Conservation (phyloP, 2,329 filamentous ascomycete species). For the Phialemonium atrogriseum region DNA sequence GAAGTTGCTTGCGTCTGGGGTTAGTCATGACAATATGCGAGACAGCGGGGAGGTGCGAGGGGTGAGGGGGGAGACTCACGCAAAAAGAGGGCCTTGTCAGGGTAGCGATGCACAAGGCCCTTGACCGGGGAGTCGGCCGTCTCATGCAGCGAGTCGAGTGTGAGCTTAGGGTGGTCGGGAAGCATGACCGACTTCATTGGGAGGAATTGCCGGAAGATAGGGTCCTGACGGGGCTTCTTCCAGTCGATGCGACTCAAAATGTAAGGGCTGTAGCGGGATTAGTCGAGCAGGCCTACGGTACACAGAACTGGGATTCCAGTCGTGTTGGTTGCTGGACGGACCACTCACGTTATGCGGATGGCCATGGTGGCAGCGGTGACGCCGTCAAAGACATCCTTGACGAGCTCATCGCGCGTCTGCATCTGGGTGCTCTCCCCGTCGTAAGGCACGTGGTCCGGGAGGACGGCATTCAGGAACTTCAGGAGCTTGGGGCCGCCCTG, state of each 20-base stretch:
- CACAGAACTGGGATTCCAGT: too few relatives aligned
- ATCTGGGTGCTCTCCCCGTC: slow-evolving; percentile 20
- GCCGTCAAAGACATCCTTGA: slow-evolving; percentile 43
- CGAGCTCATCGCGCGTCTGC: slow-evolving; percentile 42
- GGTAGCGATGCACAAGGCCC: slow-evolving; percentile 55
- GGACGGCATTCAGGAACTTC: slow-evolving; percentile 37
- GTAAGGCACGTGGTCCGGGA: slow-evolving; percentile 42
- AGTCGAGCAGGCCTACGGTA: slow-evolving; percentile 2
- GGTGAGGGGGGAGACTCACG: slow-evolving; percentile 28
- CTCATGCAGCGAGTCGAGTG: slow-evolving; percentile 52
- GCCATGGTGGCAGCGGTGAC: slow-evolving; percentile 50
- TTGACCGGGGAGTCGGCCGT: slow-evolving; percentile 44
- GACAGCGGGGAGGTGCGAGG: too few relatives aligned
- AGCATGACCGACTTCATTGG: slow-evolving; percentile 44
- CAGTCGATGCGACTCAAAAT: slow-evolving; percentile 52
- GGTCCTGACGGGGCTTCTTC: slow-evolving; percentile 48
- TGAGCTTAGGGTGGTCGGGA: slow-evolving; percentile 45
- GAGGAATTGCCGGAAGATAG: slow-evolving; percentile 52
- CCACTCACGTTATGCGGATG: slow-evolving; percentile 42
- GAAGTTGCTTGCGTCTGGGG: slow-evolving; percentile 35
- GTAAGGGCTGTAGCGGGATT: slow-evolving; percentile 36
- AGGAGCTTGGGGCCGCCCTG: slow-evolving; percentile 36
- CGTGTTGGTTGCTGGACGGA: not conserved
- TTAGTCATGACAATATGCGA: too few relatives aligned
- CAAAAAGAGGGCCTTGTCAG: slow-evolving; percentile 53